Percentiles rank a stretch among this genome's conserved stretches.
Evolutionary conservation across 2,329 filamentous ascomycete species (phyloP).

Genomic region (Fusarium ramigenum): DNA sequence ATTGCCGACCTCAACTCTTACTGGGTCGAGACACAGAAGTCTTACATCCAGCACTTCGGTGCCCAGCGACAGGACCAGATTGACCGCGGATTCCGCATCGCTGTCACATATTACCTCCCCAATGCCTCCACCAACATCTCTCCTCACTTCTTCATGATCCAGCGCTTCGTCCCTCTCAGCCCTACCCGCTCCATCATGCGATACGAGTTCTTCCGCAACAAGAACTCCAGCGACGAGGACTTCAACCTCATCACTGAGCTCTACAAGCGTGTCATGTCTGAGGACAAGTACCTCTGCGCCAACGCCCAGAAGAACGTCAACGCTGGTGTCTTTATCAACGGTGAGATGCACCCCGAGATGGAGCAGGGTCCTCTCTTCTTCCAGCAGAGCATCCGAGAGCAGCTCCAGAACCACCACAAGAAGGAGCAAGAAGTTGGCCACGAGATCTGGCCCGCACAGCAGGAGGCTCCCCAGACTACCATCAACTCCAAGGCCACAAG

Average conservation of each 20-base stretch:
- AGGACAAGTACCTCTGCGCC: slow-evolving; percentile 71
- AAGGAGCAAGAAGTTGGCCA: slow-evolving; percentile 54
- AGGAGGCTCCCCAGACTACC: slow-evolving; percentile 44
- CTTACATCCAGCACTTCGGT: slow-evolving; percentile 61
- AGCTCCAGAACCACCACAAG: slow-evolving; percentile 57
- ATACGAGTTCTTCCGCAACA: slow-evolving; percentile 72
- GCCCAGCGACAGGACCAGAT: slow-evolving; percentile 59
- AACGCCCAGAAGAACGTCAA: slow-evolving; percentile 69
- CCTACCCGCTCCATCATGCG: slow-evolving; percentile 63
- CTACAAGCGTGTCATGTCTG: slow-evolving; percentile 71
- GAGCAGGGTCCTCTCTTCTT: slow-evolving; percentile 69
- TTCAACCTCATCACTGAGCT: slow-evolving; percentile 66
- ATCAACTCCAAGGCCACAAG: slow-evolving; percentile 34
- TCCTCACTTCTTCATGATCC: slow-evolving; percentile 71
- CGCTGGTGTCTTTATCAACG: slow-evolving; percentile 69
- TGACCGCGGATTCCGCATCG: slow-evolving; percentile 55
- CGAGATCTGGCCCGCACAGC: slow-evolving; percentile 64
- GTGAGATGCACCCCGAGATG: slow-evolving; percentile 68
- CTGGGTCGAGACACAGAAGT: slow-evolving; percentile 58
- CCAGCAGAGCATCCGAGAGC: slow-evolving; percentile 60
- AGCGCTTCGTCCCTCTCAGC: slow-evolving; percentile 66
- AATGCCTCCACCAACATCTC: slow-evolving; percentile 61
- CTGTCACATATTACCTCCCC: slow-evolving; percentile 60
- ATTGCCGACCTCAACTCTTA: slow-evolving; percentile 68
- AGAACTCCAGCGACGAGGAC: slow-evolving; percentile 65